Conservation (phyloP, 2,329 filamentous ascomycete genomes). For the Penicillium sp. region DNA sequence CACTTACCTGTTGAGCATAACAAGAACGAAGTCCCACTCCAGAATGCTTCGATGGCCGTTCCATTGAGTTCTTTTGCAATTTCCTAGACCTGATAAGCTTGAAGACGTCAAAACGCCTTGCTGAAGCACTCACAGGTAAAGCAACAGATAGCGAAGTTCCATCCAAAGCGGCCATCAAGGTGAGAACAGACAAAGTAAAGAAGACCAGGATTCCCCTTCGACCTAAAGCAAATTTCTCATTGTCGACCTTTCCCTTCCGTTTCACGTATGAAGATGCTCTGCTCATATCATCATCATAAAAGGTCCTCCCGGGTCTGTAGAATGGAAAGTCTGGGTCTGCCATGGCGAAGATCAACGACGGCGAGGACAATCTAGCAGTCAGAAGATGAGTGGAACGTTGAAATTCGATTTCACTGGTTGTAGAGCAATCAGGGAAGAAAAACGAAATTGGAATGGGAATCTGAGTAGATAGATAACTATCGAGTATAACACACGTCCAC, state of each 20-base stretch:
- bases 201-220: slow-evolving; percentile 19
- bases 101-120: rapidly evolving
- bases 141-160: slow-evolving; percentile 26
- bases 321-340: slow-evolving; percentile 9
- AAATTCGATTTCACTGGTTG: neutral
- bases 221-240: slow-evolving; percentile 22
- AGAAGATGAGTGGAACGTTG: neutral
- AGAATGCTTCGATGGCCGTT: slow-evolving; percentile 47
- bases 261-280: slow-evolving; percentile 8
- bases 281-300: slow-evolving; percentile 6
- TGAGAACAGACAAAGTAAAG: slow-evolving; percentile 22
- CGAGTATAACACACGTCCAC: neutral
- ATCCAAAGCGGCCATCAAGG: slow-evolving; percentile 27
- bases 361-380: neutral
- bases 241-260: neutral
- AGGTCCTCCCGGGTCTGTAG: slow-evolving; percentile 8
- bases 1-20: slow-evolving; percentile 33
- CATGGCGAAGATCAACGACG: neutral
- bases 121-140: slow-evolving; percentile 15
- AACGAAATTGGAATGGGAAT: neutral
- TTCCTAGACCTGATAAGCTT: slow-evolving; percentile 21
- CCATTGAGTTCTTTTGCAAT: slow-evolving; percentile 36
- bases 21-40: slow-evolving; percentile 52
- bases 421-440: neutral
- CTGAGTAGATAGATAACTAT: neutral